Percentiles rank a stretch among this genome's conserved stretches.
Conservation (phyloP, 225 moss, liverwort and hornwort species). For the Marchantia polymorpha region DNA sequence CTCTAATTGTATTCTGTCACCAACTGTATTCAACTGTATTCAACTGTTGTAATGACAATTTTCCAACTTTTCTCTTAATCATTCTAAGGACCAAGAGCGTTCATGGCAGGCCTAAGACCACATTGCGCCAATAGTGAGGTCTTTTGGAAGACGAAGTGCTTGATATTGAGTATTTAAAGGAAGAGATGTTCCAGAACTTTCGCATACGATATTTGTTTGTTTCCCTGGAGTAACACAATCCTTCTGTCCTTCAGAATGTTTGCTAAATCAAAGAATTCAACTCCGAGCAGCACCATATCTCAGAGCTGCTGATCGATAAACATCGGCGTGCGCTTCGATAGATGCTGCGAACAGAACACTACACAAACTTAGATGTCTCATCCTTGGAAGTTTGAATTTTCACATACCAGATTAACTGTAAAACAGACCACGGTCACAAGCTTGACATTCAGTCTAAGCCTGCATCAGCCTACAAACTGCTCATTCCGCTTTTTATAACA, state of each 20-base stretch:
- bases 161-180: not conserved
- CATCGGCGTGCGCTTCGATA: slow-evolving; percentile 65
- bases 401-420: too few relatives aligned
- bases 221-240: not conserved
- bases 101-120: too few relatives aligned
- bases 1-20: too few relatives aligned
- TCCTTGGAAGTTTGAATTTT: not conserved
- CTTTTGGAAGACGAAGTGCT: not conserved
- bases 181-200: not conserved
- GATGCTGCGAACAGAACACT: slow-evolving; percentile 26
- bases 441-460: not conserved
- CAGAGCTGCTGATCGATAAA: slow-evolving; percentile 58
- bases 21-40: too few relatives aligned
- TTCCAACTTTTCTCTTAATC: too few relatives aligned
- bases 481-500: too few relatives aligned
- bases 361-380: not conserved
- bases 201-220: not conserved
- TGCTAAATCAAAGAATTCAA: not conserved
- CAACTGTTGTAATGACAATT: too few relatives aligned
- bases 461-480: too few relatives aligned
- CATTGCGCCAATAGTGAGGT: not conserved
- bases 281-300: slow-evolving; percentile 19
- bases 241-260: not conserved
- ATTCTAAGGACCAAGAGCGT: too few relatives aligned
- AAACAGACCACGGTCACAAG: not conserved